Percentiles rank a stretch among this genome's conserved stretches.
These are phyloP conservation scores for Sonneratia alba DNA, from an alignment of 345 rosid species.

Conservation along the genomic window DNA sequence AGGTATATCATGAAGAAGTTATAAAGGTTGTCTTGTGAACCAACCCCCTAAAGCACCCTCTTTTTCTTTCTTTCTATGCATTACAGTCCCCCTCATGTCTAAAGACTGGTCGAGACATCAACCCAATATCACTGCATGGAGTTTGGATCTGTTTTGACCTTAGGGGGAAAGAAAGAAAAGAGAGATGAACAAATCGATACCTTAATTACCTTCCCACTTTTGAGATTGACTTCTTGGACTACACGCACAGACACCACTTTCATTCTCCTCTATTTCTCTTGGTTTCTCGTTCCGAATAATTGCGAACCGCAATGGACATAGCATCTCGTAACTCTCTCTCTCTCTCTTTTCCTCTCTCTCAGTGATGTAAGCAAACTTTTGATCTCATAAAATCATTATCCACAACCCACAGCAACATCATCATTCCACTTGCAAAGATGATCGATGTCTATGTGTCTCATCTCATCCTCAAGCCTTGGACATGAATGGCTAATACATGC, in stretches of 20 bases:
- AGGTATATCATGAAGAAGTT: no score
- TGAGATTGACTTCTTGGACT: constrained; percentile 36
- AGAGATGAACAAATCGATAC: neutral
- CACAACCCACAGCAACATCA: constrained; percentile 19
- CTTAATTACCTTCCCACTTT: constrained; percentile 18
- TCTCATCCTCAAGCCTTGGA: neutral
- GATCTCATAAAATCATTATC: constrained; percentile 37
- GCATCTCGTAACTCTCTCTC: neutral
- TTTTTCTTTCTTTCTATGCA: constrained; percentile 8
- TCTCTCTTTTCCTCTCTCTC: constrained; percentile 10
- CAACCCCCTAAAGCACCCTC: no score
- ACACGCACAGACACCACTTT: neutral
- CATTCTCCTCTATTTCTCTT: constrained; percentile 5
- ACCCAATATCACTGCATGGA: constrained; percentile 4
- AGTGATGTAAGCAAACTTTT: constrained; percentile 41
- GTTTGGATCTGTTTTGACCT: constrained; percentile 7
- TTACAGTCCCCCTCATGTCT: constrained; percentile 20
- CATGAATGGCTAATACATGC: constrained; percentile 1
- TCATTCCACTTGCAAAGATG: constrained; percentile 11
- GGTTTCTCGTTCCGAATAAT: constrained; percentile 37
- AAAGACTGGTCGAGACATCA: constrained; percentile 10
- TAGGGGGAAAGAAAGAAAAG: neutral
- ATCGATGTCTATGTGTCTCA: constrained; percentile 11
- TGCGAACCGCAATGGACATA: constrained; percentile 34
- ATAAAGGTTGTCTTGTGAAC: no score